These are phyloP conservation scores for Neopestalotiopsis rosae DNA, from an alignment of 2,329 filamentous ascomycete genomes.

Conservation along the genomic window DNA sequence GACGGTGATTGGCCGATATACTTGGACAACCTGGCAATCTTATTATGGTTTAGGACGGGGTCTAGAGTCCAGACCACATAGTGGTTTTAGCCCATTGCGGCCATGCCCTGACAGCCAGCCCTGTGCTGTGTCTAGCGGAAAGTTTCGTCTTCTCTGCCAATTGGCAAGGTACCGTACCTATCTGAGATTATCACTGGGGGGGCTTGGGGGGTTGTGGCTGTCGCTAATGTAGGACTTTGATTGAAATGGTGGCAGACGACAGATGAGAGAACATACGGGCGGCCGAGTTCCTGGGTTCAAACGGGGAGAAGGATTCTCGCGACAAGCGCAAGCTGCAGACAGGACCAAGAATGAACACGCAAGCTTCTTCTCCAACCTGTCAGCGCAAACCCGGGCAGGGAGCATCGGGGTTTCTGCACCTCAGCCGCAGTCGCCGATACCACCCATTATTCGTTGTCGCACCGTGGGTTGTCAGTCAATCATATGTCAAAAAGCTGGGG, in stretches of 20 bases:
- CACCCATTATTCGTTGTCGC: not conserved
- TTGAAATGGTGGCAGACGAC: too few species aligned
- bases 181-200: not conserved
- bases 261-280: too few species aligned
- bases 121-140: not conserved
- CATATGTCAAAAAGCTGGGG: not conserved
- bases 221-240: too few species aligned
- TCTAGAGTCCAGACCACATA: not conserved
- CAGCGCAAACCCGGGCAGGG: not conserved
- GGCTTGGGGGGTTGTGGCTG: too few species aligned
- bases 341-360: too few species aligned
- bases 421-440: not conserved
- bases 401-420: not conserved
- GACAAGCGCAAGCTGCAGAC: not conserved
- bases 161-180: not conserved
- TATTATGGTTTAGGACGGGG: not conserved
- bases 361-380: not conserved
- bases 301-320: not conserved
- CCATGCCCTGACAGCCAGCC: conserved; percentile 1
- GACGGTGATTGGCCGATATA: not conserved
- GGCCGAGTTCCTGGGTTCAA: too few species aligned
- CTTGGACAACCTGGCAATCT: not conserved
- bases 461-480: not conserved
- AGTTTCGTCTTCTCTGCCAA: not conserved
- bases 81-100: not conserved